Evolutionary conservation across 2,329 filamentous ascomycete genomes (phyloP).

Genomic region (Cercospora zeina): DNA sequence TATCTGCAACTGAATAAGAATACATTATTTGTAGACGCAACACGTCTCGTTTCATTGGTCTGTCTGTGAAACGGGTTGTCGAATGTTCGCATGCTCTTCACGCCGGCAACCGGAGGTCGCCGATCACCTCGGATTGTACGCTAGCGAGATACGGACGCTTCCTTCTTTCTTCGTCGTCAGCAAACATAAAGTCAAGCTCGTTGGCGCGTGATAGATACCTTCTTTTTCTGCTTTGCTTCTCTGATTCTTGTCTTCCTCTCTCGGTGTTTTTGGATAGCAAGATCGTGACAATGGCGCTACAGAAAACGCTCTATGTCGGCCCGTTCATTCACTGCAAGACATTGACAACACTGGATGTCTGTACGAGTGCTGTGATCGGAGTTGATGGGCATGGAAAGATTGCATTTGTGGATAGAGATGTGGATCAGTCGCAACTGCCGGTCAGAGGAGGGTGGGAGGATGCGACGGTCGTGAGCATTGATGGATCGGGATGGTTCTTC

Average conservation of each 20-base stretch:
- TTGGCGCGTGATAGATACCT: neutral
- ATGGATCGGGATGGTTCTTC: conserved; percentile 72
- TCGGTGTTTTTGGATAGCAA: neutral
- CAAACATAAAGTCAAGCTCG: conserved; percentile 2
- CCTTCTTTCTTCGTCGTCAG: conserved; percentile 1
- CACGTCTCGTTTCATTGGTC: neutral
- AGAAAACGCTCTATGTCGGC: conserved; percentile 56
- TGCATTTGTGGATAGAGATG: conserved; percentile 48
- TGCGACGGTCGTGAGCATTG: conserved; percentile 43
- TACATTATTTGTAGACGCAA: neutral
- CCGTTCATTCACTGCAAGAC: conserved; percentile 61
- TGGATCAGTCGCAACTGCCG: conserved; percentile 28
- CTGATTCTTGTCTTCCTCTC: neutral
- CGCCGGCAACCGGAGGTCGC: neutral
- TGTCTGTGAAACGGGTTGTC: neutral
- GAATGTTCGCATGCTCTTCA: neutral
- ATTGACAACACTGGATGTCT: conserved; percentile 52
- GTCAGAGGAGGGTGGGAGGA: conserved; percentile 43
- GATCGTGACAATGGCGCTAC: conserved; percentile 22
- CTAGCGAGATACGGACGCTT: neutral
- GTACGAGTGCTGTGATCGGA: conserved; percentile 50
- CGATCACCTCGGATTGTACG: neutral
- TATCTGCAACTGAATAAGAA: neutral
- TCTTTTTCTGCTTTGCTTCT: neutral
- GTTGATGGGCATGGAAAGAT: conserved; percentile 57